Base-by-base conservation (phyloP, 2,329 filamentous ascomycete species). In the Fusarium subglutinans region DNA sequence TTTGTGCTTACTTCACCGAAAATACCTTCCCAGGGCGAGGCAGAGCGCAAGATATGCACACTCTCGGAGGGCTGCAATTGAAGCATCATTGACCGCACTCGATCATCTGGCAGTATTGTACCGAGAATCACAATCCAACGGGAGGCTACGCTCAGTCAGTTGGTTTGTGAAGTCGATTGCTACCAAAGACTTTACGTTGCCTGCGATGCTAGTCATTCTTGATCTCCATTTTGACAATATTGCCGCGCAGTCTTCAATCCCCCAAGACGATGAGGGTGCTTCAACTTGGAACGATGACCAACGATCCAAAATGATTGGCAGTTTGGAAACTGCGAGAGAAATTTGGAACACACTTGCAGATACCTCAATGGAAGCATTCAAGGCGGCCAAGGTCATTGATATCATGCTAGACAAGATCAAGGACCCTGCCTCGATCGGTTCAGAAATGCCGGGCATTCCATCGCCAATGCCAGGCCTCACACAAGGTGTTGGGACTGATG, bases 291-390 rank as follows among this genome's bases (percentile, higher is more conserved):
- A 86, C 8, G 82, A 84, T 3, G 85, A 88, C 60, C 88, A 92
- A 80, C 89, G 92, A 15, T 86, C 90, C 37, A 93, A 93, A 74
- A 97, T 98, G 93, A 87, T 96, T 37, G 83, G 86, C 28, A 89
- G 91, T 3, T 88, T 98, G 6, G 92, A 95, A 79, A 88, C 88
- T 24, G 93, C 93, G 14, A 89, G 90, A 51, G 86, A 88, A 24
- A 96, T 98, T 63, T 98, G 95, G 95, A 91, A 92, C 55, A 90
- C 90, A 15, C 86, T 95, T 17, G 89, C 91, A 7, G 92, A 96
- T 62, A 87, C 91, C 30, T 96, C 93, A 2, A 92, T 98, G 84
- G 96, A 98, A 76, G 94, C 95, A 0, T 95, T 92, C 84, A 98
- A 98, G 83, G 96, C 94, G 3, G 90, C 90, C 45, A 90, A 90